phyloP scores from a whole-genome alignment of 2,329 filamentous ascomycete species.

The Seiridium unicorne region DNA sequence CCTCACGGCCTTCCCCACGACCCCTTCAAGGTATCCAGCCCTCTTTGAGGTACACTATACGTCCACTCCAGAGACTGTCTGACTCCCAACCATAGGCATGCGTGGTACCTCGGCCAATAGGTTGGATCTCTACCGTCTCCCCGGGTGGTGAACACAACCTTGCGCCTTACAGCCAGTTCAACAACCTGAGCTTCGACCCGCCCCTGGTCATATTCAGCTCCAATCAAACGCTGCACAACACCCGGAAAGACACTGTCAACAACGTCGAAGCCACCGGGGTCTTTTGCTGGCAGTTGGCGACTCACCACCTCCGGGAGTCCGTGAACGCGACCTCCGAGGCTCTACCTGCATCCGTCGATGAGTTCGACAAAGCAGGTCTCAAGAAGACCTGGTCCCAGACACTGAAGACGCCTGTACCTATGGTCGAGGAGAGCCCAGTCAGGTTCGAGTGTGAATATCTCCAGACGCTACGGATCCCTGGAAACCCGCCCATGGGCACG shows the following conservation, averaged over 20 bases:
- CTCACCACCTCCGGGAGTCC: conserved; percentile 51
- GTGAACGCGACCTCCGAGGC: conserved; percentile 56
- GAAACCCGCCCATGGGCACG: conserved; percentile 55
- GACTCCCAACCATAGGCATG: conserved; percentile 35
- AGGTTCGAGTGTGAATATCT: conserved; percentile 59
- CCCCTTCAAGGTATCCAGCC: conserved; percentile 22
- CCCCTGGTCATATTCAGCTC: conserved; percentile 62
- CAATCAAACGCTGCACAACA: conserved; percentile 47
- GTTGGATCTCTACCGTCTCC: conserved; percentile 60
- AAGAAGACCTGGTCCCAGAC: conserved; percentile 42
- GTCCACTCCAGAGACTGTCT: too few species aligned
- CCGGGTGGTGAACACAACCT: conserved; percentile 48
- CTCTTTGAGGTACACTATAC: neutral
- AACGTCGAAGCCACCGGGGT: conserved; percentile 55
- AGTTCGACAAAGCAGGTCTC: conserved; percentile 49
- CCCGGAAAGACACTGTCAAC: conserved; percentile 54
- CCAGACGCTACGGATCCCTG: conserved; percentile 51
- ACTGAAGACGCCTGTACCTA: conserved; percentile 37
- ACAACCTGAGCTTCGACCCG: conserved; percentile 61
- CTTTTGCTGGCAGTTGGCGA: conserved; percentile 61
- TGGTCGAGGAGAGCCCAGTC: conserved; percentile 54
- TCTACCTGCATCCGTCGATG: conserved; percentile 47
- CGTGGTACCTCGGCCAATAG: conserved; percentile 60
- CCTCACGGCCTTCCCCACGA: conserved; percentile 8
- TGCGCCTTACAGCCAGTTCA: conserved; percentile 62